Conservation (phyloP, 805 yeast genomes). For the Kazachstania africana region DNA sequence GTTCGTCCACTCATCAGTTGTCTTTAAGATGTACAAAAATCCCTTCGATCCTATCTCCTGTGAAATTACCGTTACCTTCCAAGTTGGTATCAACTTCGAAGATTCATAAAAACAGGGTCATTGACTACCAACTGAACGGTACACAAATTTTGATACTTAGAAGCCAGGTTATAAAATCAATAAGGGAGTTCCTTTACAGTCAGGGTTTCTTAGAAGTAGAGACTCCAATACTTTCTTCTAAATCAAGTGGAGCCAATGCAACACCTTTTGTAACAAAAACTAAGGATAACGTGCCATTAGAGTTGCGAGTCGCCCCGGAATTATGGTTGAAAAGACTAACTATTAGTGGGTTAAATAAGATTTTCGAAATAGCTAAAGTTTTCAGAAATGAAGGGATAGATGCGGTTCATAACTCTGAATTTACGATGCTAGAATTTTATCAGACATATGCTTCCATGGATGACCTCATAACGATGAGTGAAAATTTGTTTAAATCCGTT, state of each 20-base stretch:
- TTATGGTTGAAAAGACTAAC: constrained; percentile 80
- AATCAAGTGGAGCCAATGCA: constrained; percentile 87
- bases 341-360: constrained; percentile 74
- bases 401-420: constrained; percentile 88
- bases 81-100: constrained; percentile 42
- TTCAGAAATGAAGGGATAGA: constrained; percentile 93
- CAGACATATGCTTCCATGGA: constrained; percentile 56
- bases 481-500: constrained; percentile 38
- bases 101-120: constrained; percentile 55
- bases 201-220: constrained; percentile 66
- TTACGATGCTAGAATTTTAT: constrained; percentile 83
- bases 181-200: constrained; percentile 47
- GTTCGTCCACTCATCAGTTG: constrained; percentile 51
- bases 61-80: constrained; percentile 62
- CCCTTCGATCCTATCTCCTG: constrained; percentile 48
- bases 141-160: constrained; percentile 38
- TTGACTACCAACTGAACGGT: constrained; percentile 57
- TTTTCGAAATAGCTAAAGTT: constrained; percentile 75
- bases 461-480: constrained; percentile 55
- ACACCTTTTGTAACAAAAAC: constrained; percentile 62
- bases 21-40: constrained; percentile 49
- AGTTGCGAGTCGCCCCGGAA: constrained; percentile 87
- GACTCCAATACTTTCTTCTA: constrained; percentile 69
- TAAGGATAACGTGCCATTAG: constrained; percentile 30
- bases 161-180: constrained; percentile 38